phyloP scores from a whole-genome alignment of 352 stramenopile species.

The Phytophthora vignae region DNA sequence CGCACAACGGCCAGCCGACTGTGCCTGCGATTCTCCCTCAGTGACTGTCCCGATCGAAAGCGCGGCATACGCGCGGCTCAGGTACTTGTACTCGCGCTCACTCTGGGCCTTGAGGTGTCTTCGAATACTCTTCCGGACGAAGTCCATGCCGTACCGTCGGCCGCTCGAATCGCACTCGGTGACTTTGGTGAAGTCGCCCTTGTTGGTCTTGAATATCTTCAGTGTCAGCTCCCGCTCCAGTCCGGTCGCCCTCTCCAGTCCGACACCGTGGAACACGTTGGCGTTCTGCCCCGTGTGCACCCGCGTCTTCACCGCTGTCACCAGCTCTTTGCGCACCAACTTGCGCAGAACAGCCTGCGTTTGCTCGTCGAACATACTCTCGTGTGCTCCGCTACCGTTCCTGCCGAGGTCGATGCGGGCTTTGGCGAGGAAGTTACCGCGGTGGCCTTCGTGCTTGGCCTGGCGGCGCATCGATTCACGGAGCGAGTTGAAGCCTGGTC shows the following conservation, averaged over 20 bases:
- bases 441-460: constrained; percentile 35
- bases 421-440: constrained; percentile 16
- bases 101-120: constrained; percentile 65
- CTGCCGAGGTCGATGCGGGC: constrained; percentile 31
- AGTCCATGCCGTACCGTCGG: constrained; percentile 58
- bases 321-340: constrained; percentile 47
- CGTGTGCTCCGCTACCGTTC: constrained; percentile 41
- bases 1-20: constrained; percentile 30
- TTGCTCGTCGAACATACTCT: constrained; percentile 64
- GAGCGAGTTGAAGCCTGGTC: constrained; percentile 35
- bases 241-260: constrained; percentile 28
- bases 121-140: constrained; percentile 67
- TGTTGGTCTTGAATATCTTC: constrained; percentile 82
- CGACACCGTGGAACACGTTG: constrained; percentile 61
- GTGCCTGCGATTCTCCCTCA: constrained; percentile 17
- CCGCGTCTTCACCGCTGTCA: constrained; percentile 51
- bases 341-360: constrained; percentile 58
- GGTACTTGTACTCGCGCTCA: constrained; percentile 59
- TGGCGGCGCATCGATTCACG: constrained; percentile 47
- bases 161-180: constrained; percentile 59
- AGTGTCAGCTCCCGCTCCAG: constrained; percentile 40
- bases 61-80: constrained; percentile 39
- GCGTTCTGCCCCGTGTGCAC: constrained; percentile 58
- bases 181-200: constrained; percentile 57
- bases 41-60: constrained; percentile 12